Percentiles rank a stretch among this genome's conserved stretches.
Evolutionary conservation across 768 basidiomycete genomes (phyloP).

Genomic region (Boletellus ananas): DNA sequence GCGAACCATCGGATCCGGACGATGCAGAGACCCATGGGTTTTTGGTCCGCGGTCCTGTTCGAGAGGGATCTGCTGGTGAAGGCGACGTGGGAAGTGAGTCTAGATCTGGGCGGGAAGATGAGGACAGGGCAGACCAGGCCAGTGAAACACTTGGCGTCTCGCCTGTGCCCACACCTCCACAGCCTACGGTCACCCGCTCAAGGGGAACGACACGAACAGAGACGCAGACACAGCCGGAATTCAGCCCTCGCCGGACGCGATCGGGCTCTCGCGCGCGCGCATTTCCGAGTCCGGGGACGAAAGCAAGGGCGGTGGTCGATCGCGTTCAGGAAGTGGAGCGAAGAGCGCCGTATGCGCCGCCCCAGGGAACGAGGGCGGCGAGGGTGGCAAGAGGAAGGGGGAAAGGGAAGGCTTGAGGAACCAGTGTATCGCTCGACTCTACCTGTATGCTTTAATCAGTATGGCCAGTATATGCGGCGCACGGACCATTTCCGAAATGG

Average conservation of each 20-base stretch:
- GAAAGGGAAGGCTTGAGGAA: not conserved
- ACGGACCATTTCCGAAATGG: constrained; percentile 17
- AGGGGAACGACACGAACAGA: not conserved
- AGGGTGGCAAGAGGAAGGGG: not conserved
- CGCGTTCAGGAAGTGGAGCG: constrained; percentile 5
- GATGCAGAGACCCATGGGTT: constrained; percentile 25
- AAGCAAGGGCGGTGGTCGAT: constrained; percentile 10
- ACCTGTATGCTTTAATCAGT: no score
- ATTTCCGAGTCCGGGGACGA: not conserved
- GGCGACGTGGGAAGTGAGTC: not conserved
- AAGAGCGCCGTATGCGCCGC: not conserved
- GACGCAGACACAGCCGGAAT: not conserved
- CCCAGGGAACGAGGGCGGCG: no score
- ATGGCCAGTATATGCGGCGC: not conserved
- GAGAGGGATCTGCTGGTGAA: not conserved
- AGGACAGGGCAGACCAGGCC: not conserved
- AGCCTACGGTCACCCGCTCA: constrained; percentile 10
- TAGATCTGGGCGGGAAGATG: not conserved
- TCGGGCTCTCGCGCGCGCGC: constrained; percentile 1
- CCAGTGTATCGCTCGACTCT: no score
- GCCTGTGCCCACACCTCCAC: not conserved
- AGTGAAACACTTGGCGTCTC: not conserved
- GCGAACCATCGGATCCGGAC: constrained; percentile 26
- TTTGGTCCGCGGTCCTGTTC: constrained; percentile 4
- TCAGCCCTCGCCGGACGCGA: constrained; percentile 9